phyloP scores from a whole-genome alignment of 371 early-diverging fungal species.

The Mortierella polycephala region DNA sequence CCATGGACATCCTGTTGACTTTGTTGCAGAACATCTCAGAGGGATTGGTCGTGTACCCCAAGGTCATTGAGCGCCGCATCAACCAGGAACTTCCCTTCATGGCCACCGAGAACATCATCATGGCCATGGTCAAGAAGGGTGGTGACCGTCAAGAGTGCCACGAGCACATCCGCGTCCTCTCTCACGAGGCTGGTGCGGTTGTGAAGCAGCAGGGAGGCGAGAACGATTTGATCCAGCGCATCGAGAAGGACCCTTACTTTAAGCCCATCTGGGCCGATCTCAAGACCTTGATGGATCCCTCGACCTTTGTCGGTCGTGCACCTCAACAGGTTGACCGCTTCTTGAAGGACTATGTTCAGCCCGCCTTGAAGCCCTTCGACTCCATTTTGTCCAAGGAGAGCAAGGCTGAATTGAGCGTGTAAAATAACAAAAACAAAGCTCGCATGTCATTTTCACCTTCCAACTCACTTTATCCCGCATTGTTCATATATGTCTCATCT shows the following conservation, averaged over 20 bases:
- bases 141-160: constrained; percentile 97
- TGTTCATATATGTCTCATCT: no score
- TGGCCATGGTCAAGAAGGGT: constrained; percentile 98
- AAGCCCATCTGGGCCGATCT: constrained; percentile 85
- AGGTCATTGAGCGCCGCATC: constrained; percentile 93
- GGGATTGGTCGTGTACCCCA: constrained; percentile 97
- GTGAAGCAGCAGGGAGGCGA: constrained; percentile 95
- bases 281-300: constrained; percentile 86
- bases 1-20: constrained; percentile 94
- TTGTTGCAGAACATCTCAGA: constrained; percentile 95
- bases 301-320: constrained; percentile 95
- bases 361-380: constrained; percentile 85
- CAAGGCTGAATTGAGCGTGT: constrained; percentile 73
- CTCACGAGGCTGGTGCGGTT: constrained; percentile 90
- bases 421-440: constrained; percentile 16
- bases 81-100: constrained; percentile 96
- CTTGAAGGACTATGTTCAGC: constrained; percentile 82
- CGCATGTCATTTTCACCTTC: no score
- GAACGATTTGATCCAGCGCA: constrained; percentile 95
- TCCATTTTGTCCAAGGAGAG: constrained; percentile 61
- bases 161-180: constrained; percentile 95
- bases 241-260: constrained; percentile 88
- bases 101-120: constrained; percentile 99
- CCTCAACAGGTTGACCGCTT: constrained; percentile 94
- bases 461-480: no score